Percentiles rank a stretch among this genome's conserved stretches.
These are phyloP conservation scores for Blastosporella zonata DNA, from an alignment of 1,284 basidiomycete species.

Conservation along the genomic window DNA sequence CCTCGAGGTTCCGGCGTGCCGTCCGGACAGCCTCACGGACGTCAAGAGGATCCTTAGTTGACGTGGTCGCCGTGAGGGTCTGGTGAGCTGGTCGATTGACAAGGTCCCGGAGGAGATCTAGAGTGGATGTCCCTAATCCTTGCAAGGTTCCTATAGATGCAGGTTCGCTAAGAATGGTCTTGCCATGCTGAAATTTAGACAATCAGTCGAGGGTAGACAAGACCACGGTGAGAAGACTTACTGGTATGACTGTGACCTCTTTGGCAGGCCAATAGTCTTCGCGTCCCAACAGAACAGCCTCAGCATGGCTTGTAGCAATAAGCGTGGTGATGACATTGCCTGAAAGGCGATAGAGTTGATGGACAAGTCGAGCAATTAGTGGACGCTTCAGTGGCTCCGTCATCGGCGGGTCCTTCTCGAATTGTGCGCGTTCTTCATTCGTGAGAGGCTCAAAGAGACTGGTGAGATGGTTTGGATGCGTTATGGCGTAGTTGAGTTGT, in stretches of 20 bases:
- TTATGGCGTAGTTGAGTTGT: slow-evolving; percentile 85
- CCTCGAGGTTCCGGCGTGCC: slow-evolving; percentile 63
- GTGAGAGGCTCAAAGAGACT: slow-evolving; percentile 81
- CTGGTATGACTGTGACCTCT: slow-evolving; percentile 70
- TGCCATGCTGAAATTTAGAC: slow-evolving; percentile 58
- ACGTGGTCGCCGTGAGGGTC: slow-evolving; percentile 37
- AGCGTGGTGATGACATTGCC: slow-evolving; percentile 70
- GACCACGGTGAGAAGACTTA: slow-evolving; percentile 38
- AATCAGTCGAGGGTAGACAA: slow-evolving; percentile 9
- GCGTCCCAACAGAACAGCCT: slow-evolving; percentile 62
- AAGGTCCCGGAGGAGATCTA: slow-evolving; percentile 66
- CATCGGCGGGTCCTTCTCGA: slow-evolving; percentile 58
- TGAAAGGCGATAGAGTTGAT: slow-evolving; percentile 66
- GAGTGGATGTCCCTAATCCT: slow-evolving; percentile 69
- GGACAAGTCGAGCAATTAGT: slow-evolving; percentile 65
- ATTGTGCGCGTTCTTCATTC: slow-evolving; percentile 62
- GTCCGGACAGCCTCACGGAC: slow-evolving; percentile 54
- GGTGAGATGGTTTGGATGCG: slow-evolving; percentile 86
- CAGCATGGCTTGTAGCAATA: slow-evolving; percentile 67
- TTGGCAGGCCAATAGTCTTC: slow-evolving; percentile 69
- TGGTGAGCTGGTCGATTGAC: slow-evolving; percentile 55
- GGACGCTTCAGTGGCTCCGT: slow-evolving; percentile 65
- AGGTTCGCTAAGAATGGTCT: slow-evolving; percentile 74
- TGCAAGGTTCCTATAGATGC: slow-evolving; percentile 77
- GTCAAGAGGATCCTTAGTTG: slow-evolving; percentile 44